These are phyloP conservation scores for Volvox africanus DNA, from an alignment of 139 green algal genomes.

Conservation along the genomic window DNA sequence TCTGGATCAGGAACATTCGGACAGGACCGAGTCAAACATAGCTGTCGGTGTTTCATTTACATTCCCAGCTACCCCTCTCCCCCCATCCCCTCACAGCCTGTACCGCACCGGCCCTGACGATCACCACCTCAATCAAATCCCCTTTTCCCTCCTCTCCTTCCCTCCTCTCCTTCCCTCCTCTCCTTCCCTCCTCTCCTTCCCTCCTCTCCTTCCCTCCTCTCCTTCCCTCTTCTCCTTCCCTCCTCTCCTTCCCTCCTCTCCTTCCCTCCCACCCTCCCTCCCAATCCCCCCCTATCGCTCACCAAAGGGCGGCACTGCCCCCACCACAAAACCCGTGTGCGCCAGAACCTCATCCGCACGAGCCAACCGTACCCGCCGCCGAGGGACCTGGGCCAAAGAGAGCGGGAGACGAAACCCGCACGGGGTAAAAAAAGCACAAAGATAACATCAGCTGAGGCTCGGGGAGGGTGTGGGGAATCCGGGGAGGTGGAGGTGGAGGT, in stretches of 20 bases:
- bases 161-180: neutral
- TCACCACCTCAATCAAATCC: neutral
- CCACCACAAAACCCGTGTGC: slow-evolving; percentile 48
- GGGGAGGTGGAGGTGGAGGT: no score
- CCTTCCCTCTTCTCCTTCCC: neutral
- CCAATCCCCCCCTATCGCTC: neutral
- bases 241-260: neutral
- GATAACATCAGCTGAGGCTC: no score
- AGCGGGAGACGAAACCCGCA: no score
- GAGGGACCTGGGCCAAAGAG: neutral
- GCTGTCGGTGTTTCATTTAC: no score
- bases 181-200: neutral
- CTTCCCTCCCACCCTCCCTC: neutral
- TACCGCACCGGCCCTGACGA: no score
- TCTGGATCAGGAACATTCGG: no score
- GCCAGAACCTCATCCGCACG: slow-evolving; percentile 31
- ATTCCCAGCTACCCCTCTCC: no score
- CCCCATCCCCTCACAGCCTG: no score
- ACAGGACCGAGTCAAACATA: no score
- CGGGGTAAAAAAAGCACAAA: no score
- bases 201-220: neutral
- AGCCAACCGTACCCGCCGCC: slow-evolving; percentile 41
- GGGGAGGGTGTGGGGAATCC: no score
- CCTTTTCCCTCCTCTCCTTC: no score
- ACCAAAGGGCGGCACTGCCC: slow-evolving; percentile 53